Base-by-base conservation (phyloP, 345 rosid species). In the Eutrema japonicum region DNA sequence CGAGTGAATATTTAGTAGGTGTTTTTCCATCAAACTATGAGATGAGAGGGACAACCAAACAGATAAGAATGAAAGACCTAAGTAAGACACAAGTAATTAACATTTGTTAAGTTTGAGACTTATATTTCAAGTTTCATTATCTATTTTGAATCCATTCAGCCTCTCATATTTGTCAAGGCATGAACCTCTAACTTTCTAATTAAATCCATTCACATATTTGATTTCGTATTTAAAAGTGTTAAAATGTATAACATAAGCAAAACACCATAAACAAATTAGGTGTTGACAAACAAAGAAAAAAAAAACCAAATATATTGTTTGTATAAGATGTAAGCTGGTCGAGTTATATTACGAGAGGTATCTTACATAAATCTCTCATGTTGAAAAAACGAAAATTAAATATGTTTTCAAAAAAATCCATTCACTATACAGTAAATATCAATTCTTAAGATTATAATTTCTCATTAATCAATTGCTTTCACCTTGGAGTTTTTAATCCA, bases 41-140 rank as follows among this genome's bases (percentile, higher is more conserved):
- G 46, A 43, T 59, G 64, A 75, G 42, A 68, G 57, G 49, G 74
- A 68, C 74, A 68, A 38, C 42, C 8, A 26, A 75, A 60, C 70
- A 61, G 27, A 75, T 33, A 41, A 26, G 55, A 75, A 61, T 43
- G 54, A 42, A 22, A 61, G 41, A 43, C 67, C 60, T 33, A 68
- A 68, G 74, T 75, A 61, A 75, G 36, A 43, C 18, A 68, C 70
- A 68, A 68, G 74, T 62, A 68, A 73, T 26, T 65, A 56, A 35
- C 38, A 43, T 52, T 42, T 59, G 53, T 52, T 60, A 59, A 43
- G 53, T 68, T 43, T 16, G 35, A 68, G 16, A 66, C 72, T 74
- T 67, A 41, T 13, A 50, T 74, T 52, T 50, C 67, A 74, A 67
- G 73, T 67, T 67, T 74, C 40, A 9, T 66, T 32, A 13, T 32